Base-by-base conservation (phyloP, 2,329 filamentous ascomycete genomes). In the Coniochaeta ligniaria region DNA sequence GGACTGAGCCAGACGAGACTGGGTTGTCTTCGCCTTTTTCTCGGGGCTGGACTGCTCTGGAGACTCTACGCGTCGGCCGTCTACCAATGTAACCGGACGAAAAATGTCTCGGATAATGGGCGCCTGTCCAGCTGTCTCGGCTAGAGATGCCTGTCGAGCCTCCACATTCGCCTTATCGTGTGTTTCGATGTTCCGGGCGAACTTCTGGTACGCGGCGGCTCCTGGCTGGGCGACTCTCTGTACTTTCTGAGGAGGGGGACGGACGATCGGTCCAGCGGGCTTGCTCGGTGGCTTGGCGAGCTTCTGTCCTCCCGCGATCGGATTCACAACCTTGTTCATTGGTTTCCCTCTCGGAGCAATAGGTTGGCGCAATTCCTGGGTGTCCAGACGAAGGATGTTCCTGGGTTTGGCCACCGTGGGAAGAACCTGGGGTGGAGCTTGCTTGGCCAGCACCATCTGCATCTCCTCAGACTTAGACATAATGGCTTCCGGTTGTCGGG, bases 241-340 rank as follows among this genome's bases (percentile, higher is more conserved):
- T 14, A 2, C 3, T n/a, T 14, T 31, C 47, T 52, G 47, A 12
- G 12, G 2, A 4, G 47, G 26, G 5, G 24, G 14, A 8, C 14
- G 47, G 24, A 28, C 3, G 47, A 31, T 9, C 16, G 47, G 47
- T 12, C 22, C 47, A 17, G 47, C 22, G 7, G 43, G 56, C 4
- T 56, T 62, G 12, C 28, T 56, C 14, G 26, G 28, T 56, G 26
- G 52, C 33, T 5, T 65, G 59, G 36, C 69, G 70, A 6, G 63
- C 65, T 50, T 70, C 6, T 57, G 31, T 14, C 68, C 0, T 68
- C 65, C 47, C 69, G 70, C 12, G 26, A 22, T 11, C 12, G 22
- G 24, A 26, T 14, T 5, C 9, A 6, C 20, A 7, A 47, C 55
- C 6, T 54, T 63, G 12, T 17, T 33, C 26, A 6, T 3, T 36